phyloP scores from a whole-genome alignment of 345 rosid genomes.

The Nasturtium officinale region DNA sequence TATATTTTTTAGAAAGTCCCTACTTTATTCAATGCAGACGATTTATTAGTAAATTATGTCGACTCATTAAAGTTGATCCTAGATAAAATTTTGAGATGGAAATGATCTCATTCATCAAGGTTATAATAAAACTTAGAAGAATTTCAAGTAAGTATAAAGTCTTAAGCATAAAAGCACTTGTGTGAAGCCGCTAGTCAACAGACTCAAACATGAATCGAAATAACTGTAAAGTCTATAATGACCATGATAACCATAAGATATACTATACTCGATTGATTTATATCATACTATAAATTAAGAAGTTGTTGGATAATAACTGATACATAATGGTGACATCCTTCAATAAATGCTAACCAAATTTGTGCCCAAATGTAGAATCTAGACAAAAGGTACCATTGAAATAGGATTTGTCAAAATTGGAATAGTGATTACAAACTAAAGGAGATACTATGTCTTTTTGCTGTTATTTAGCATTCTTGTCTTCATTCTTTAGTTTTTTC shows the following conservation, averaged over 20 bases:
- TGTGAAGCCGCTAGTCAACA: slow-evolving; percentile 1
- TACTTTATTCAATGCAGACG: slow-evolving; percentile 7
- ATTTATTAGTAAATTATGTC: slow-evolving; percentile 11
- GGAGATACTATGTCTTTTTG: slow-evolving; percentile 14
- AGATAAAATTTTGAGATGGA: neutral
- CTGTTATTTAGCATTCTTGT: slow-evolving; percentile 28
- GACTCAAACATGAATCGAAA: neutral
- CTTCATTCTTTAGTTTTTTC: neutral
- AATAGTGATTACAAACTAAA: slow-evolving; percentile 13
- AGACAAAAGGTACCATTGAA: slow-evolving; percentile 19
- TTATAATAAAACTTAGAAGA: neutral
- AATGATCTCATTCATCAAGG: neutral
- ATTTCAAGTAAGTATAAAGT: neutral
- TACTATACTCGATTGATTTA: neutral
- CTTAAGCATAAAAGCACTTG: neutral
- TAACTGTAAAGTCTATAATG: neutral
- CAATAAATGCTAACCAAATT: slow-evolving; percentile 34
- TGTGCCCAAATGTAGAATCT: slow-evolving; percentile 20
- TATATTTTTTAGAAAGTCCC: too few relatives aligned
- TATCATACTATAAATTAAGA: neutral
- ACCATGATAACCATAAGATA: neutral
- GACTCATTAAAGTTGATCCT: slow-evolving; percentile 5
- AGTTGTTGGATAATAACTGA: slow-evolving; percentile 20
- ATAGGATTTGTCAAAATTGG: slow-evolving; percentile 23
- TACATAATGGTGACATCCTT: slow-evolving; percentile 1